Conservation (phyloP, 768 basidiomycete species). For the Mycena crocata region DNA sequence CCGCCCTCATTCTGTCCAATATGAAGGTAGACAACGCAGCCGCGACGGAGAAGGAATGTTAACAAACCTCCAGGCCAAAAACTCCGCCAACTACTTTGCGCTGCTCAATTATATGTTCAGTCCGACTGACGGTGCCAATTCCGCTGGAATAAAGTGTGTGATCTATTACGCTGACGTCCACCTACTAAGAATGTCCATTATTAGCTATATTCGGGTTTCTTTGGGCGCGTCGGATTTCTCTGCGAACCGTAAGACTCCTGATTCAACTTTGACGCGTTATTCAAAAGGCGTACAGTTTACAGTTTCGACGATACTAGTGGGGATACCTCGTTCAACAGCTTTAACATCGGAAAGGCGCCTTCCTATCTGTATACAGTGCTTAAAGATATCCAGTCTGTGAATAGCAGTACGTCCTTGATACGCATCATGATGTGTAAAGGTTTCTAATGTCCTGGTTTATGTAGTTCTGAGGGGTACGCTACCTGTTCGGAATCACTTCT, state of each 20-base stretch:
- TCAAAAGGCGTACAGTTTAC: constrained; percentile 58
- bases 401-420: constrained; percentile 37
- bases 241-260: constrained; percentile 52
- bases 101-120: constrained; percentile 71
- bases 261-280: neutral
- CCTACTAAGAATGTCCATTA: neutral
- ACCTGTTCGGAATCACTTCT: constrained; percentile 24
- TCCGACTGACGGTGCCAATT: constrained; percentile 67
- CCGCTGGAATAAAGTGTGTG: constrained; percentile 76
- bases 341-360: constrained; percentile 69
- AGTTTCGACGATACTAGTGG: constrained; percentile 73
- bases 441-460: neutral
- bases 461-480: constrained; percentile 38
- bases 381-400: constrained; percentile 71
- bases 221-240: constrained; percentile 85
- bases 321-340: constrained; percentile 68
- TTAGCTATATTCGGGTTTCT: constrained; percentile 58
- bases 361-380: constrained; percentile 73
- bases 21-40: constrained; percentile 63
- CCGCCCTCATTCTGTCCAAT: constrained; percentile 68
- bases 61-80: constrained; percentile 52
- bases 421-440: too few relatives aligned
- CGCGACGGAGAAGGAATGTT: neutral
- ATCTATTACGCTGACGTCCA: neutral
- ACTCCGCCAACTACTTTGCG: constrained; percentile 67